Conservation (phyloP, 169 alveolate species). For the Amoebophrya sp. region DNA sequence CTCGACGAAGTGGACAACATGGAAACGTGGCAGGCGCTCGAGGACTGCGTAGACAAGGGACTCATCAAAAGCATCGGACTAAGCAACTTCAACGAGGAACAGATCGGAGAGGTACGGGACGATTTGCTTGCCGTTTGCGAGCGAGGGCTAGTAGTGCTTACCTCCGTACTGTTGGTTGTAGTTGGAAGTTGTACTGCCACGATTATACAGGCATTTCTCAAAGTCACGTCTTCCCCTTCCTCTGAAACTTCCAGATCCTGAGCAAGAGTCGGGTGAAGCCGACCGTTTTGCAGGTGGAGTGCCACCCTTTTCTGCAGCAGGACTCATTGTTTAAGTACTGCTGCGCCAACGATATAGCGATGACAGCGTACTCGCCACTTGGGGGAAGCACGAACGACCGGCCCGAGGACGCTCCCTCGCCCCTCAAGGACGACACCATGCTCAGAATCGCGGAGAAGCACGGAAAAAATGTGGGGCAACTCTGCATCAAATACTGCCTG, state of each 20-base stretch:
- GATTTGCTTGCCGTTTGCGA: no score
- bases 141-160: no score
- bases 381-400: constrained; percentile 23
- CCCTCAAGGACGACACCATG: background rate
- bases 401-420: constrained; percentile 4
- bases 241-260: background rate
- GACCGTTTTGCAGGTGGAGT: constrained; percentile 28
- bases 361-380: constrained; percentile 35
- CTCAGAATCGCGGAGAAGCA: background rate
- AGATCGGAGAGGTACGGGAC: constrained; percentile 20
- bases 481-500: background rate
- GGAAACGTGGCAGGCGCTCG: constrained; percentile 31
- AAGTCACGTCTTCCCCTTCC: background rate
- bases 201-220: background rate
- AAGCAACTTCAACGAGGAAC: constrained; percentile 21
- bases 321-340: constrained; percentile 23
- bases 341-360: constrained; percentile 24
- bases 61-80: constrained; percentile 27
- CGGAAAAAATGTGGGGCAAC: background rate
- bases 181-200: background rate
- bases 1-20: background rate
- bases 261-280: constrained; percentile 1
- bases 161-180: background rate
- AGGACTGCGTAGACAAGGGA: constrained; percentile 25
- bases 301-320: constrained; percentile 22